These are phyloP conservation scores for Diplodia corticola DNA, from an alignment of 2,329 filamentous ascomycete species.

Conservation along the genomic window DNA sequence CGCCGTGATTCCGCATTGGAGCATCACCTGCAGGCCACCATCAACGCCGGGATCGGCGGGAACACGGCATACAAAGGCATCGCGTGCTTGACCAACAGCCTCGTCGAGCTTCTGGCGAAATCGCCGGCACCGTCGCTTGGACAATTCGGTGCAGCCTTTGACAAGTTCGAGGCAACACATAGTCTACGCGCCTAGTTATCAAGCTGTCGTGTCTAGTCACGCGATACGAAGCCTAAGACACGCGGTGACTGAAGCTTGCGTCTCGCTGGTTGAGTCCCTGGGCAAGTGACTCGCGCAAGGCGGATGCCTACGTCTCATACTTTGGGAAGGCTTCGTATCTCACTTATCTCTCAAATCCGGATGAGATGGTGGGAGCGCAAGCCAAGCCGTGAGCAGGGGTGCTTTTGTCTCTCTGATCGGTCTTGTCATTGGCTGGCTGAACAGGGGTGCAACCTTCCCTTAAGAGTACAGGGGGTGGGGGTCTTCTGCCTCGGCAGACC, in stretches of 20 bases:
- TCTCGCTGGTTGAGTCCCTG: background rate
- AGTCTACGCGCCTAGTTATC: background rate
- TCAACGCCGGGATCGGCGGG: background rate
- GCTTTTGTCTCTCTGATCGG: no score
- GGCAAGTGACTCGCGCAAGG: background rate
- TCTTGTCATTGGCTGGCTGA: no score
- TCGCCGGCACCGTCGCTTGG: background rate
- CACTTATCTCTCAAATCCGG: background rate
- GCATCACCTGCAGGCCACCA: background rate
- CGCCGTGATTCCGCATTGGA: no score
- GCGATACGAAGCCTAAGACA: background rate
- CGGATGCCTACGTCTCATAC: background rate
- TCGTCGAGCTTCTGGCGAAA: background rate
- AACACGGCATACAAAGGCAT: background rate
- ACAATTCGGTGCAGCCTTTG: background rate
- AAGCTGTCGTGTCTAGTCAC: background rate
- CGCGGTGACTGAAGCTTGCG: background rate
- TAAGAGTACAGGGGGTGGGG: no score
- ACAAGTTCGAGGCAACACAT: background rate
- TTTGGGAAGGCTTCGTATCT: background rate
- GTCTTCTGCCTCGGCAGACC: no score
- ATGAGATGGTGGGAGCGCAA: no score
- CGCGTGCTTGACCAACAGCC: background rate
- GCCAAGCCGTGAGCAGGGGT: no score
- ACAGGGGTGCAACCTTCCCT: no score